Percentiles rank a stretch among this genome's conserved stretches.
Evolutionary conservation across 1,139 yeast genomes (phyloP).

Genomic region (Spencermartinsiella ligniputridi): DNA sequence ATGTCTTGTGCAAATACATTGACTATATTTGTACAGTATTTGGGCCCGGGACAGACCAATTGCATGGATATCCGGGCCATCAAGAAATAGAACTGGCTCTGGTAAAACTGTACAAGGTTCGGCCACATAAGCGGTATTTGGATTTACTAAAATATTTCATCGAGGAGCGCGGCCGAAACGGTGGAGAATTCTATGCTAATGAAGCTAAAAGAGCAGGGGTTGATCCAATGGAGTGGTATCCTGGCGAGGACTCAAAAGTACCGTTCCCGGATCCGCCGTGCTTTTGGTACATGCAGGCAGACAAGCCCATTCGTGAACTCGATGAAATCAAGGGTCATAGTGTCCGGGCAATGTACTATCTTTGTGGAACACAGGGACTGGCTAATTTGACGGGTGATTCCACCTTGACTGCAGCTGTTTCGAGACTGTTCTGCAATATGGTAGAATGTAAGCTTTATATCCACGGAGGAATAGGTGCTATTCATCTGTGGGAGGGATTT

Average conservation of each 20-base stretch:
- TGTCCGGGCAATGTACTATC: conserved; percentile 7
- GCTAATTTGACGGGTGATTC: conserved; percentile 15
- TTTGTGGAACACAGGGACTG: conserved; percentile 6
- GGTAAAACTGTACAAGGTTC: conserved; percentile 22
- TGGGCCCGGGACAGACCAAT: conserved; percentile 21
- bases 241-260: conserved; percentile 7
- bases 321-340: conserved; percentile 10
- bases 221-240: conserved; percentile 18
- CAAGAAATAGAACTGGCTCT: conserved; percentile 29
- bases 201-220: conserved; percentile 21
- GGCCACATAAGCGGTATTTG: conserved; percentile 19
- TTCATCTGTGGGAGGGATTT: conserved; percentile 29
- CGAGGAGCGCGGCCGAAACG: conserved; percentile 25
- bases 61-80: conserved; percentile 30
- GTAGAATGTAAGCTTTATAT: conserved; percentile 26
- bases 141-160: conserved; percentile 24
- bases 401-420: conserved; percentile 18
- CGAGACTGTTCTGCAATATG: conserved; percentile 23
- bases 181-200: conserved; percentile 24
- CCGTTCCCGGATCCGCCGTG: conserved; percentile 23
- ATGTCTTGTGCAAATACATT: conserved; percentile 22
- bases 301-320: conserved; percentile 8
- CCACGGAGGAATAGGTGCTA: conserved; percentile 30
- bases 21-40: conserved; percentile 21
- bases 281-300: conserved; percentile 23